Percentiles rank a stretch among this genome's conserved stretches.
These are phyloP conservation scores for Xylariomycetidae sp. DNA, from an alignment of 2,329 filamentous ascomycete species.

Conservation along the genomic window DNA sequence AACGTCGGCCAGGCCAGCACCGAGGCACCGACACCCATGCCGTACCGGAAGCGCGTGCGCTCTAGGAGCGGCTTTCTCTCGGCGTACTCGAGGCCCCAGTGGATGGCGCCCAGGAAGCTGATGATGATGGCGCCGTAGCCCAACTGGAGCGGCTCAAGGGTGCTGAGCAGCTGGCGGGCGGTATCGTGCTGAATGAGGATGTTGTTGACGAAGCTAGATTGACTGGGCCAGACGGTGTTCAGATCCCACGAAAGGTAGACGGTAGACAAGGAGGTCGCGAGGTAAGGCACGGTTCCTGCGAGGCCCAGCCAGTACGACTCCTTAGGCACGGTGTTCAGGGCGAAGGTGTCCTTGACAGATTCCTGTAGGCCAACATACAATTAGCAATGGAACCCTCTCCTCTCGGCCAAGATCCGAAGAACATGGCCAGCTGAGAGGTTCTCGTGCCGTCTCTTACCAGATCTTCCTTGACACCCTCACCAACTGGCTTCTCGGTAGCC, in stretches of 20 bases:
- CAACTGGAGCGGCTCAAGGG: conserved; percentile 81
- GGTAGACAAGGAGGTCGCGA: conserved; percentile 76
- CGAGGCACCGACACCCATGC: conserved; percentile 73
- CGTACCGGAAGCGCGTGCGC: conserved; percentile 73
- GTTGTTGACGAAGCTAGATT: conserved; percentile 59
- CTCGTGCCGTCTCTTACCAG: no score
- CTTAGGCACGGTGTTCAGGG: conserved; percentile 56
- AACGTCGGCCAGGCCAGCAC: conserved; percentile 86
- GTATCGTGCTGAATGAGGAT: conserved; percentile 62
- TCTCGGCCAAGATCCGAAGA: no score
- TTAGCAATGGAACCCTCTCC: no score
- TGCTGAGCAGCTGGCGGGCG: conserved; percentile 63
- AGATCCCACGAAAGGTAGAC: conserved; percentile 79
- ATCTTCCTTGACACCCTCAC: conserved; percentile 36
- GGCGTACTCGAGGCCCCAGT: conserved; percentile 87
- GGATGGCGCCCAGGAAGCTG: conserved; percentile 87
- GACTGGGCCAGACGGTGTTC: conserved; percentile 55
- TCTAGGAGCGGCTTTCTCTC: conserved; percentile 52
- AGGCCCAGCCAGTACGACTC: conserved; percentile 64
- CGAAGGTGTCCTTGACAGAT: conserved; percentile 64
- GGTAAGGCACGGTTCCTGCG: conserved; percentile 77
- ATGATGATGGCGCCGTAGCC: conserved; percentile 90
- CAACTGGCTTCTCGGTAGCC: conserved; percentile 21
- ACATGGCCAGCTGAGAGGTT: no score
- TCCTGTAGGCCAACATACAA: conserved; percentile 35